Percentiles rank a stretch among this genome's conserved stretches.
phyloP scores from a whole-genome alignment of 1,284 basidiomycete genomes.

The Cryptococcus floricola region DNA sequence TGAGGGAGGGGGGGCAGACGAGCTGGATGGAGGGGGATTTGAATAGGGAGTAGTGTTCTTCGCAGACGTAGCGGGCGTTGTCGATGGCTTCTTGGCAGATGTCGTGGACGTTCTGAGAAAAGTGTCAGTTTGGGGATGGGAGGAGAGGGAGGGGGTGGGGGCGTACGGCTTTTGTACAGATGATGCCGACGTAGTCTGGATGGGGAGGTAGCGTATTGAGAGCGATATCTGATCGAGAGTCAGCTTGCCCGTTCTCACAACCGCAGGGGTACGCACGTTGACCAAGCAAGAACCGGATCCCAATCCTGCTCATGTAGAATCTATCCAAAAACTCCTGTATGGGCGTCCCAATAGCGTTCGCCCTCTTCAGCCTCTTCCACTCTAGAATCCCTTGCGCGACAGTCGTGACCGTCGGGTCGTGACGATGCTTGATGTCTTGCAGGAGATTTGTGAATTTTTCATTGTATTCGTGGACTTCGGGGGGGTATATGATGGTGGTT shows the following conservation, averaged over 20 bases:
- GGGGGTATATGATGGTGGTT: constrained; percentile 71
- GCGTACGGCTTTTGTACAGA: constrained; percentile 85
- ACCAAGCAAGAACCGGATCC: constrained; percentile 91
- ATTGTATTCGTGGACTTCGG: constrained; percentile 92
- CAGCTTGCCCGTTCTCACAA: neutral
- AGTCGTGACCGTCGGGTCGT: constrained; percentile 96
- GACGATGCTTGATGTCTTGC: constrained; percentile 86
- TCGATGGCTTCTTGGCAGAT: constrained; percentile 98
- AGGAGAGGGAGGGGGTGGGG: neutral
- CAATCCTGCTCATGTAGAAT: constrained; percentile 96
- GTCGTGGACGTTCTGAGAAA: constrained; percentile 76
- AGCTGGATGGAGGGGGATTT: constrained; percentile 94
- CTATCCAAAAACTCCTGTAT: constrained; percentile 95
- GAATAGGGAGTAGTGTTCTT: constrained; percentile 94
- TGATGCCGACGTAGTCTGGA: constrained; percentile 93
- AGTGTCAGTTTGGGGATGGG: constrained; percentile 6
- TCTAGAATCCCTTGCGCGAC: constrained; percentile 79
- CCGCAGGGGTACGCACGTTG: constrained; percentile 48
- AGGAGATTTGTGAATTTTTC: constrained; percentile 81
- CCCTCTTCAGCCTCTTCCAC: constrained; percentile 55
- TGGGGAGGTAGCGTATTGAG: constrained; percentile 85
- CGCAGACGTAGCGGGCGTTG: constrained; percentile 96
- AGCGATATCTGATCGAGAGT: constrained; percentile 65
- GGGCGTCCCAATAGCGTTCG: constrained; percentile 61
- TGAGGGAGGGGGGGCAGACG: constrained; percentile 82